Conservation (phyloP, 2,329 filamentous ascomycete species). For the Epichloe typhina region DNA sequence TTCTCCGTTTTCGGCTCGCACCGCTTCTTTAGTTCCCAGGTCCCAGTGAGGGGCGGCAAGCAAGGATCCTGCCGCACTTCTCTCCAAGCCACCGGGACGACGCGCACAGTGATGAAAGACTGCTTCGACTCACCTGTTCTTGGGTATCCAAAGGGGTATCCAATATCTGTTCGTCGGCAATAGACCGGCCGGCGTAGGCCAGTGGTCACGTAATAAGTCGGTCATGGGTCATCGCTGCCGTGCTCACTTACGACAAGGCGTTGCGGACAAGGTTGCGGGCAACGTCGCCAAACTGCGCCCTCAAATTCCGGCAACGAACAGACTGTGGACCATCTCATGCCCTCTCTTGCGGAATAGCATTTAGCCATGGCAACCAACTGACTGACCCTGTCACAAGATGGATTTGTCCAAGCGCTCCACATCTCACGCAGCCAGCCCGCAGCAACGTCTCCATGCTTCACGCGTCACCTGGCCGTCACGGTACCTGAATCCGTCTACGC, state of each 20-base stretch:
- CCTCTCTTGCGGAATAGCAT: neutral
- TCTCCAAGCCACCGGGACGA: slow-evolving; percentile 9
- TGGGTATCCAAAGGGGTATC: neutral
- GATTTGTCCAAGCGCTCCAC: slow-evolving; percentile 4
- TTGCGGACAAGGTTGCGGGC: neutral
- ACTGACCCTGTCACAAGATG: slow-evolving; percentile 1
- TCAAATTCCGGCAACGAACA: neutral
- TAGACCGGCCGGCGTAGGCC: neutral
- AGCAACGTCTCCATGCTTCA: slow-evolving; percentile 3
- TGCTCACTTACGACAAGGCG: neutral
- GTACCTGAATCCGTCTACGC: neutral
- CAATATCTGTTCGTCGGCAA: neutral
- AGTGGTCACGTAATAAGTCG: neutral
- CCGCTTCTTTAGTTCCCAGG: slow-evolving; percentile 18
- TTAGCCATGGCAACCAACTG: slow-evolving; percentile 1
- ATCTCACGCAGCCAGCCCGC: slow-evolving; percentile 4
- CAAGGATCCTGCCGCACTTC: slow-evolving; percentile 13
- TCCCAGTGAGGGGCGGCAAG: slow-evolving; percentile 10
- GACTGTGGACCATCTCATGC: neutral
- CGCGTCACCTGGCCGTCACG: slow-evolving; percentile 5
- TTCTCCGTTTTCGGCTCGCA: slow-evolving; percentile 23
- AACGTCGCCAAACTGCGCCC: neutral
- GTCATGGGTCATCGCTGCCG: neutral
- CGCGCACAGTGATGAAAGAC: neutral
- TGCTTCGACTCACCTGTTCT: neutral